Percentiles rank a stretch among this genome's conserved stretches.
These are phyloP conservation scores for Huiozyma sinensis DNA, from an alignment of 805 yeast genomes.

Conservation along the genomic window DNA sequence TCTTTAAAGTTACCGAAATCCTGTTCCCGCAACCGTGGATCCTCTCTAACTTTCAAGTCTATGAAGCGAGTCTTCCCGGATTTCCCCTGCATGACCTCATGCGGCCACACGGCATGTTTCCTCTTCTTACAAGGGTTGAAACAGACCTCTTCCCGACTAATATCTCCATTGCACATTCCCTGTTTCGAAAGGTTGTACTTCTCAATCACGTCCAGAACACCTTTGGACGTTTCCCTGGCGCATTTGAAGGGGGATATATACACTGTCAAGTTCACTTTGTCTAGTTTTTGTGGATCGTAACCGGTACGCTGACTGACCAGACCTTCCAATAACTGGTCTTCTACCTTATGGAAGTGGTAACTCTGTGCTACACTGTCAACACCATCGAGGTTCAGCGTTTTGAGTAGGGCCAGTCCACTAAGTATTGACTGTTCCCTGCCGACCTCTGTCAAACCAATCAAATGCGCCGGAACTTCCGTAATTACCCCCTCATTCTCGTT, in stretches of 20 bases:
- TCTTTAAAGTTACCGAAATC: slow-evolving; percentile 90
- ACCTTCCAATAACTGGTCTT: neutral
- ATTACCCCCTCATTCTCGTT: slow-evolving; percentile 75
- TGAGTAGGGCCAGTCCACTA: slow-evolving; percentile 42
- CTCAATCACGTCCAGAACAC: slow-evolving; percentile 46
- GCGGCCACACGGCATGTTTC: slow-evolving; percentile 16
- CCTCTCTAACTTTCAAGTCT: slow-evolving; percentile 57
- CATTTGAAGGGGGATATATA: slow-evolving; percentile 79
- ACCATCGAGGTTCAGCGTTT: slow-evolving; percentile 16
- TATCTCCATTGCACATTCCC: neutral
- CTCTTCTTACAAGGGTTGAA: slow-evolving; percentile 1
- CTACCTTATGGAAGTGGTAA: slow-evolving; percentile 7
- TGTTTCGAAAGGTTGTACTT: slow-evolving; percentile 11
- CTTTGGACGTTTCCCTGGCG: slow-evolving; percentile 73
- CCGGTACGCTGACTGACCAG: slow-evolving; percentile 1
- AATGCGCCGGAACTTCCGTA: slow-evolving; percentile 66
- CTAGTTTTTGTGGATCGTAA: neutral
- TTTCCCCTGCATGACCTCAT: neutral
- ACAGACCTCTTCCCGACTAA: neutral
- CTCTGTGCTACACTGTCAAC: slow-evolving; percentile 7
- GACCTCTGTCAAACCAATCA: slow-evolving; percentile 54
- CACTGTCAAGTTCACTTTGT: slow-evolving; percentile 48
- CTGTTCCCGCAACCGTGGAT: slow-evolving; percentile 86
- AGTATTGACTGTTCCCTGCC: slow-evolving; percentile 55
- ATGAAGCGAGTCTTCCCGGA: slow-evolving; percentile 17